Conservation (phyloP, 768 basidiomycete species). For the Trametes maxima region DNA sequence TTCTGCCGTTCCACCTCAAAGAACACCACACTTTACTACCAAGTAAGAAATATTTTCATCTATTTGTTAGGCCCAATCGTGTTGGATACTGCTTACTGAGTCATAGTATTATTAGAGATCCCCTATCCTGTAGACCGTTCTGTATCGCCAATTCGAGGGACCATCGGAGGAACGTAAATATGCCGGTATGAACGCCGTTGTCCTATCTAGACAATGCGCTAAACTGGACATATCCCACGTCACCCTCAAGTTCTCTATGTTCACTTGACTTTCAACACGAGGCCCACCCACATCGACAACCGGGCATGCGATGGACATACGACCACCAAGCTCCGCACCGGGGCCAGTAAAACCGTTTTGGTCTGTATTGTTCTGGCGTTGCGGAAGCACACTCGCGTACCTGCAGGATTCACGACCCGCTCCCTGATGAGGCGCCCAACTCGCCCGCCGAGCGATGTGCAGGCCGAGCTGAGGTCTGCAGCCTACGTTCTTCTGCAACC, state of each 20-base stretch:
- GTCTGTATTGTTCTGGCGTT: constrained; percentile 9
- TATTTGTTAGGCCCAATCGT: too few relatives aligned
- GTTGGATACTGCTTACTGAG: too few relatives aligned
- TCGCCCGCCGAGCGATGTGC: background rate
- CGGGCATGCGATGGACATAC: constrained; percentile 3
- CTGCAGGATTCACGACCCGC: constrained; percentile 10
- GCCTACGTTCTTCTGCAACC: constrained; percentile 8
- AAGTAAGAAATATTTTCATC: too few relatives aligned
- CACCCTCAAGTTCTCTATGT: background rate
- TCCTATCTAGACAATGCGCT: background rate
- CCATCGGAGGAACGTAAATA: background rate
- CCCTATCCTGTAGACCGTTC: too few relatives aligned
- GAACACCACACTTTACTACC: too few relatives aligned
- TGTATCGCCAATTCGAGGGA: background rate
- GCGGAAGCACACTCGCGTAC: constrained; percentile 17
- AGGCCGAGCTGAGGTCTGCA: constrained; percentile 6
- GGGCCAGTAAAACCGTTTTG: constrained; percentile 1
- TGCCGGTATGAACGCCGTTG: background rate
- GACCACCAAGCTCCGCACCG: constrained; percentile 8
- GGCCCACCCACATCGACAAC: too few relatives aligned
- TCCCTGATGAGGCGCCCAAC: background rate
- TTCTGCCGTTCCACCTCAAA: too few relatives aligned
- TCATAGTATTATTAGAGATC: background rate
- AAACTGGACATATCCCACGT: background rate
- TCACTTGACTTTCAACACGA: background rate